Base-by-base conservation (phyloP, 495 filamentous ascomycete species). In the Peziza echinospora region DNA sequence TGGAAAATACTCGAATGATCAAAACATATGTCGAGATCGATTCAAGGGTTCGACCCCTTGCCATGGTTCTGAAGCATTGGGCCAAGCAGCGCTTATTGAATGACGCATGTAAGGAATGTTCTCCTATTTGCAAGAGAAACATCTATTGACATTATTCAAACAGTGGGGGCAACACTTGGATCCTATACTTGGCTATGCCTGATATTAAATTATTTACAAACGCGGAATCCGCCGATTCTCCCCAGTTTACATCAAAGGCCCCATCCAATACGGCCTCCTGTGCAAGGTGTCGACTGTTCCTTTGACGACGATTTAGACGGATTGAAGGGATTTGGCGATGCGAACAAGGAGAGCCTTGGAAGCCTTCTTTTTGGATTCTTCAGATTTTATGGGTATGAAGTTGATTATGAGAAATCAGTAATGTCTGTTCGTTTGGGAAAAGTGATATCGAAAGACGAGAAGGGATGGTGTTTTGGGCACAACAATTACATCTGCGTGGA, bases 181-280 rank as follows among this genome's bases (percentile, higher is more conserved):
- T 96, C 91, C 8, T 97, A 97, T 57, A 93, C 89, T n/a, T 97
- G 89, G 89, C 94, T 93, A 60, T 96, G 89, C 65, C 75, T 96
- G 73, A 93, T 96, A 51, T 78, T 97, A 54, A 89, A 85, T 50
- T 97, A 96, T 60, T 70, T 97, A 25, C 89, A 97, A 62, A 80
- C 82, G 24, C 75, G 89, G 54, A 69, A 84, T 49, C 84, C 87
- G 39, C 86, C 86, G 0, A 71, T 97, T 39, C 64, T 97, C 19
- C 89, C 89, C 5, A 77, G 82, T 22, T 71, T 97, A 8, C 91
- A 94, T 53, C 76, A 84, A 50, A 69, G 72, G 11, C 72, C 80
- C 5, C 73, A 81, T 51, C 63, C 78, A 53, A 75, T 74, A 53
- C 63, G 64, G 26, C 50, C 70, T 2, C 67, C 69, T 5, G 63